Evolutionary conservation across 208 protist species (phyloP).

Genomic region (Blechomonas ayalai): DNA sequence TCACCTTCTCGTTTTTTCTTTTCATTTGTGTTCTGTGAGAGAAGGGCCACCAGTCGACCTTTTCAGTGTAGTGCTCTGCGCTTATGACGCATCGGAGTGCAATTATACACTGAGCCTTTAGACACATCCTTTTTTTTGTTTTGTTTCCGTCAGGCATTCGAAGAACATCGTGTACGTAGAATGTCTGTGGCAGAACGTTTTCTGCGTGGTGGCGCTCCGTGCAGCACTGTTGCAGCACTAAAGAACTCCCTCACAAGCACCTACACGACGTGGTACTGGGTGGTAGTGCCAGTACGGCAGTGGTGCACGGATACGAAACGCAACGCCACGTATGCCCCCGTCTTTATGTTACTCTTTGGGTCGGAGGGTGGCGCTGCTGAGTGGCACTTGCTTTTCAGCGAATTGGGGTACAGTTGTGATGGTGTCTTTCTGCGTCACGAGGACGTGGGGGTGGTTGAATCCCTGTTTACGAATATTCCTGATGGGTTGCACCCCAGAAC

Average conservation of each 20-base stretch:
- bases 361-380: background rate
- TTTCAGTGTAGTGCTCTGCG: too few relatives aligned
- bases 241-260: background rate
- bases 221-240: background rate
- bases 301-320: conserved; percentile 16
- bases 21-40: too few relatives aligned
- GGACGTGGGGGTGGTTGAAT: conserved; percentile 15
- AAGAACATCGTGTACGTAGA: background rate
- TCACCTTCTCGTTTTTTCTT: conserved; percentile 9
- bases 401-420: conserved; percentile 10
- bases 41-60: too few relatives aligned
- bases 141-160: background rate
- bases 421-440: conserved; percentile 11
- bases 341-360: conserved; percentile 22
- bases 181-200: conserved; percentile 7
- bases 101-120: too few relatives aligned
- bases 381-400: conserved; percentile 22
- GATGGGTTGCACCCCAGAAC: conserved; percentile 7
- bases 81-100: too few relatives aligned
- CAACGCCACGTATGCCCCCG: conserved; percentile 18
- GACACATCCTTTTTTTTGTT: background rate
- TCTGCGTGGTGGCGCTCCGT: conserved; percentile 6
- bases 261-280: conserved; percentile 18
- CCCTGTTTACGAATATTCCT: conserved; percentile 13
- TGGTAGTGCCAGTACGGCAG: conserved; percentile 17